These are phyloP conservation scores for Aspergillus hancockii DNA, from an alignment of 495 filamentous ascomycete genomes.

Conservation along the genomic window DNA sequence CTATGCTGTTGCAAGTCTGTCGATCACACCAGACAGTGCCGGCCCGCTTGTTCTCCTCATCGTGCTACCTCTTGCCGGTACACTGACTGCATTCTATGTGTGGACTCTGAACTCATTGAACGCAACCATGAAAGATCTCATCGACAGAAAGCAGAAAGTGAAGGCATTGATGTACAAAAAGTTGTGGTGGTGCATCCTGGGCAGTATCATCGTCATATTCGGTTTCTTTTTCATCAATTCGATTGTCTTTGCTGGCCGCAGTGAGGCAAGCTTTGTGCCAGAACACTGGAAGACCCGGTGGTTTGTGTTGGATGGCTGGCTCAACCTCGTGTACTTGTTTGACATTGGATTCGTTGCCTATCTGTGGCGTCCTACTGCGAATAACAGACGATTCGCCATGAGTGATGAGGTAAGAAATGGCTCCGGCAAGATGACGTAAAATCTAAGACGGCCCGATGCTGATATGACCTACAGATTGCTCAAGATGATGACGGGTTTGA, in stretches of 20 bases:
- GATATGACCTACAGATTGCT: conserved; percentile 61
- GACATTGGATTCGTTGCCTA: conserved; percentile 94
- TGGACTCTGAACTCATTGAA: conserved; percentile 98
- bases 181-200: conserved; percentile 96
- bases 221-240: conserved; percentile 96
- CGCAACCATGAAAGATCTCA: conserved; percentile 90
- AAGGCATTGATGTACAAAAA: conserved; percentile 98
- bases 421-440: background rate
- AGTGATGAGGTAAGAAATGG: conserved; percentile 74
- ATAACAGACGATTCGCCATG: conserved; percentile 98
- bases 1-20: conserved; percentile 86
- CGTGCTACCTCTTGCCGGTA: conserved; percentile 88
- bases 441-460: conserved; percentile 19
- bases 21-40: conserved; percentile 71
- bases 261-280: conserved; percentile 84
- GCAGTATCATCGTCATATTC: conserved; percentile 91
- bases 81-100: conserved; percentile 95
- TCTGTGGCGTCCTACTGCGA: conserved; percentile 92
- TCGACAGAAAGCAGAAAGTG: conserved; percentile 87
- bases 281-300: conserved; percentile 95
- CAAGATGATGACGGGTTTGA: conserved; percentile 99
- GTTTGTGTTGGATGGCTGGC: conserved; percentile 98
- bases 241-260: conserved; percentile 82
- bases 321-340: conserved; percentile 92
- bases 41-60: conserved; percentile 94